These are phyloP conservation scores for Pestalotiopsis sp. DNA, from an alignment of 2,329 filamentous ascomycete species.

Conservation along the genomic window DNA sequence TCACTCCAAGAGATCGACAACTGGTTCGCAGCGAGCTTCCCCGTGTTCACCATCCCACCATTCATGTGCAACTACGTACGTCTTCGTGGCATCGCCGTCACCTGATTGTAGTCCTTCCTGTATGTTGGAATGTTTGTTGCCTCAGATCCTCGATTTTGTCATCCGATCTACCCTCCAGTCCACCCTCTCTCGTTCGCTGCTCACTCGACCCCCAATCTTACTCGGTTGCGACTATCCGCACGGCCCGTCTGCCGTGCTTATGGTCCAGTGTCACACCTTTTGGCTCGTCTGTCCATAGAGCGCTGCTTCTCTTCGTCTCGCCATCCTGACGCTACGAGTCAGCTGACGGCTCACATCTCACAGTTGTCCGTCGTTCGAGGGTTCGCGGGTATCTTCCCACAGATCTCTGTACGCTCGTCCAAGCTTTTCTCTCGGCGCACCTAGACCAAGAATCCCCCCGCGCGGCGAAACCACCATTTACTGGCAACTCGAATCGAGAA, in stretches of 20 bases:
- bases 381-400: background rate
- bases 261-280: background rate
- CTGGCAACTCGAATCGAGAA: background rate
- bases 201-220: background rate
- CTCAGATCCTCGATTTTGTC: background rate
- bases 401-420: slow-evolving; percentile 4
- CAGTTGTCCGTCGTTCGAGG: background rate
- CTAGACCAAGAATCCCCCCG: background rate
- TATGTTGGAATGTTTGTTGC: background rate
- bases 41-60: background rate
- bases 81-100: background rate
- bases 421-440: background rate
- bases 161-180: background rate
- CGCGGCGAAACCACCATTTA: background rate
- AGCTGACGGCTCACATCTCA: slow-evolving; percentile 10
- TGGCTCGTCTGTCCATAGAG: background rate
- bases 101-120: background rate
- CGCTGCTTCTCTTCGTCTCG: background rate
- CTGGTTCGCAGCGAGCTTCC: background rate
- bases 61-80: background rate
- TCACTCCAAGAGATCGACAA: background rate
- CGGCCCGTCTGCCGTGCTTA: slow-evolving; percentile 8
- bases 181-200: background rate
- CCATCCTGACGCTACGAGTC: background rate
- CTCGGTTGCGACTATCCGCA: background rate